Evolutionary conservation across 73 alveolate species (phyloP).

Genomic region (Urostyla sp.): DNA sequence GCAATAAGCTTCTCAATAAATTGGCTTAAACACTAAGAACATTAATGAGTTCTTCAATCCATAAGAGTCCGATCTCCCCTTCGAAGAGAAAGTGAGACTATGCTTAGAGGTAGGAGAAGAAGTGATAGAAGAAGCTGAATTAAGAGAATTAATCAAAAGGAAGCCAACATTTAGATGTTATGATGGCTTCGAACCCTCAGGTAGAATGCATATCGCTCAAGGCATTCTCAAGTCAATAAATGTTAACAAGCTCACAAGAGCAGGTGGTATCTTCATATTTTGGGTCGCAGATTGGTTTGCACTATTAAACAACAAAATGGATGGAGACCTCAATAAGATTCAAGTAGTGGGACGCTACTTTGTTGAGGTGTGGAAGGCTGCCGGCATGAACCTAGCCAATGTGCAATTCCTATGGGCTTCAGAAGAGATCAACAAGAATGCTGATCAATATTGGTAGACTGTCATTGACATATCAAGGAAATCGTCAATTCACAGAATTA

Average conservation of each 20-base stretch:
- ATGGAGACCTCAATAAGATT: conserved; percentile 96
- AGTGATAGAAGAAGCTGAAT: conserved; percentile 83
- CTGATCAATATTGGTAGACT: conserved; percentile 98
- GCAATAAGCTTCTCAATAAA: conserved; percentile 2
- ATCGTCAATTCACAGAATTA: conserved; percentile 87
- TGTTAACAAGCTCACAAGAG: conserved; percentile 98
- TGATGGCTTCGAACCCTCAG: conserved; percentile 99
- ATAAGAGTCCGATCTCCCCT: conserved; percentile 53
- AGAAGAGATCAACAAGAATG: conserved; percentile 97
- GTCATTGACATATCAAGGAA: conserved; percentile 98
- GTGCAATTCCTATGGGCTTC: conserved; percentile 99
- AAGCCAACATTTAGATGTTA: conserved; percentile 93
- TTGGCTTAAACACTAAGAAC: conserved; percentile 18
- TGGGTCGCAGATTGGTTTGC: conserved; percentile 99
- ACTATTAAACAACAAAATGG: conserved; percentile 99
- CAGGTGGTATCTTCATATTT: conserved; percentile 98
- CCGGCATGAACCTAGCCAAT: conserved; percentile 97
- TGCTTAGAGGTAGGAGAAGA: conserved; percentile 92
- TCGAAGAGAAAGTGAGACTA: conserved; percentile 73
- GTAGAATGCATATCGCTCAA: conserved; percentile 99
- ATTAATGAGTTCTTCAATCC: conserved; percentile 54
- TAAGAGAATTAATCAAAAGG: conserved; percentile 74
- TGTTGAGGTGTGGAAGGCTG: conserved; percentile 99
- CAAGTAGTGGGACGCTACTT: conserved; percentile 96
- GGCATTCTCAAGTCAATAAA: conserved; percentile 98